Evolutionary conservation across 352 stramenopile species (phyloP).

Genomic region (Phytophthora pini): DNA sequence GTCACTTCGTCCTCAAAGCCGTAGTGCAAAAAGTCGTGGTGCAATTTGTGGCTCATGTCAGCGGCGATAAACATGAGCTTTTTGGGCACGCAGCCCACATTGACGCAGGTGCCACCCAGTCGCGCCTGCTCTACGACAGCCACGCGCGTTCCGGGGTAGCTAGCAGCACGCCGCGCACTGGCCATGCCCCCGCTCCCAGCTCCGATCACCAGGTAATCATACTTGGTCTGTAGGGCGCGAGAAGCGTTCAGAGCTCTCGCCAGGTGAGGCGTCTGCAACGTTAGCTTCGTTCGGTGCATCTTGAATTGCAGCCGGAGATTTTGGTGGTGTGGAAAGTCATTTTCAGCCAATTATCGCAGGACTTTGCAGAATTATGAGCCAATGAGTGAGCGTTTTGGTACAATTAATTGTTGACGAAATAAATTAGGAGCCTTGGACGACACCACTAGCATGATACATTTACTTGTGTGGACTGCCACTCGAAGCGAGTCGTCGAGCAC

Average conservation of each 20-base stretch:
- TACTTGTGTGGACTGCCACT: constrained; percentile 23
- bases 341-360: constrained; percentile 19
- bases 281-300: constrained; percentile 25
- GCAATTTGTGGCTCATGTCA: constrained; percentile 63
- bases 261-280: constrained; percentile 15
- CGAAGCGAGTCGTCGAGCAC: constrained; percentile 18
- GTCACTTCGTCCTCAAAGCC: constrained; percentile 56
- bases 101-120: constrained; percentile 98
- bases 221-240: constrained; percentile 28
- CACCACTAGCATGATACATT: not conserved
- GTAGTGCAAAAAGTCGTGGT: constrained; percentile 63
- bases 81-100: constrained; percentile 99
- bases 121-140: constrained; percentile 93
- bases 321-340: constrained; percentile 9
- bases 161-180: constrained; percentile 90
- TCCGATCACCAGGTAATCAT: constrained; percentile 94
- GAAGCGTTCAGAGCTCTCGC: constrained; percentile 21
- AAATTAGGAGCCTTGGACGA: constrained; percentile 27
- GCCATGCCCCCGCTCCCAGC: constrained; percentile 93
- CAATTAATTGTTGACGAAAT: constrained; percentile 27
- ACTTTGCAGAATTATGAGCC: not conserved
- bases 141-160: constrained; percentile 91
- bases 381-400: constrained; percentile 28
- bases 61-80: constrained; percentile 97
- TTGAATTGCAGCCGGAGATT: constrained; percentile 17